Evolutionary conservation across 805 yeast species (phyloP).

Genomic region (Nakazawaea peltata): DNA sequence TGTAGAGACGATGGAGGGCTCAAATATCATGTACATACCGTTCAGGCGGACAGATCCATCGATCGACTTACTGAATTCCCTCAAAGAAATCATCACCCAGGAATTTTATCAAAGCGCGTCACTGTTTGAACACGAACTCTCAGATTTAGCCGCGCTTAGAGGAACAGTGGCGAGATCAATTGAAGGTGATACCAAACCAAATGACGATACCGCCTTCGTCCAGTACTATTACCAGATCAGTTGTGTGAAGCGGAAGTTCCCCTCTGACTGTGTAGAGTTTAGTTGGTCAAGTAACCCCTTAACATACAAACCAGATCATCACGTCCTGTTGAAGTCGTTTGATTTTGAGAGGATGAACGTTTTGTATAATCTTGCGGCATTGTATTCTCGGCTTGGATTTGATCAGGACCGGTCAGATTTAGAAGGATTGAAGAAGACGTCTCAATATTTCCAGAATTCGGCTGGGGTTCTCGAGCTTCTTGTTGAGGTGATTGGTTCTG

Average conservation of each 20-base stretch:
- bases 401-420: constrained; percentile 33
- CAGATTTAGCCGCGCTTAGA: constrained; percentile 35
- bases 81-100: constrained; percentile 9
- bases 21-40: constrained; percentile 9
- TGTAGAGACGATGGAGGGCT: too few species aligned
- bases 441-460: constrained; percentile 57
- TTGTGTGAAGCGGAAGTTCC: constrained; percentile 47
- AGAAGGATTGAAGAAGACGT: constrained; percentile 54
- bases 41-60: constrained; percentile 9
- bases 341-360: constrained; percentile 55
- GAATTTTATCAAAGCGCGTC: constrained; percentile 30
- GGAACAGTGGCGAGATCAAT: constrained; percentile 27
- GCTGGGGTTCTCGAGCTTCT: constrained; percentile 56
- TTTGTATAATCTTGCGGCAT: constrained; percentile 60
- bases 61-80: constrained; percentile 1
- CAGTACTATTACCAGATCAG: constrained; percentile 39
- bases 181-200: constrained; percentile 2
- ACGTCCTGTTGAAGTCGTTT: constrained; percentile 38
- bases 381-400: constrained; percentile 50
- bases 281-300: constrained; percentile 64
- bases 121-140: constrained; percentile 22
- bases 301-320: constrained; percentile 44
- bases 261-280: constrained; percentile 50
- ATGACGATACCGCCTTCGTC: constrained; percentile 20
- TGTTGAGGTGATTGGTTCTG: constrained; percentile 15